phyloP scores from a whole-genome alignment of 2,329 filamentous ascomycete species.

The Aureobasidium sp. region DNA sequence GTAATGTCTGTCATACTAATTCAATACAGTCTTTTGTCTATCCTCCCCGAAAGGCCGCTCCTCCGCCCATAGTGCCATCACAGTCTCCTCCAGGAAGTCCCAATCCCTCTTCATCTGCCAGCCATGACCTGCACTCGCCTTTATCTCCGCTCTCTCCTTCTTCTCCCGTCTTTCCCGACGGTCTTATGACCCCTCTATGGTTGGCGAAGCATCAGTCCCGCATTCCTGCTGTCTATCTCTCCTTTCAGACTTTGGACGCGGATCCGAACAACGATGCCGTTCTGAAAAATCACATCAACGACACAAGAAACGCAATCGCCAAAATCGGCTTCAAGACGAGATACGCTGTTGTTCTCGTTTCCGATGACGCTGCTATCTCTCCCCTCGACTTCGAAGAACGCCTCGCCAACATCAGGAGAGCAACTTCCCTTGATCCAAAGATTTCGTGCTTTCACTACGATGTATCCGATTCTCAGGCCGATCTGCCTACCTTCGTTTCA shows the following conservation, averaged over 20 bases:
- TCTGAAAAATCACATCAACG: constrained; percentile 85
- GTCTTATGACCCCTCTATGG: constrained; percentile 75
- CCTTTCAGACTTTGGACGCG: constrained; percentile 70
- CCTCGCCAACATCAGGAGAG: constrained; percentile 68
- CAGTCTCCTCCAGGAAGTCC: constrained; percentile 45
- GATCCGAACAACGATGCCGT: constrained; percentile 67
- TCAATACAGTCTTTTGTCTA: constrained; percentile 46
- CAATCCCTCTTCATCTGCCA: constrained; percentile 24
- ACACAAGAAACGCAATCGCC: constrained; percentile 61
- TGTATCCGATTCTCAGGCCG: constrained; percentile 61
- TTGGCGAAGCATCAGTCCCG: constrained; percentile 80
- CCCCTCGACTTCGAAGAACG: constrained; percentile 64
- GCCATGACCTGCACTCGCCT: constrained; percentile 70
- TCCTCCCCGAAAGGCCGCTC: constrained; percentile 56
- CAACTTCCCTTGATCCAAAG: constrained; percentile 74
- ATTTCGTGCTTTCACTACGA: constrained; percentile 75
- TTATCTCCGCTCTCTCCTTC: constrained; percentile 82
- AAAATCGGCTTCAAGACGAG: constrained; percentile 70
- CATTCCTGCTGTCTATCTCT: constrained; percentile 71
- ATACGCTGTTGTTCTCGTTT: constrained; percentile 70
- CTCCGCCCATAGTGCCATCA: constrained; percentile 46
- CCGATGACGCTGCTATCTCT: constrained; percentile 53
- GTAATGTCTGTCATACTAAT: constrained; percentile 14
- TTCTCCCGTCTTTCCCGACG: constrained; percentile 82
- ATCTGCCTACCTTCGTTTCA: constrained; percentile 66